Percentiles rank a stretch among this genome's conserved stretches.
These are phyloP conservation scores for Angophora floribunda DNA, from an alignment of 345 rosid genomes.

Conservation along the genomic window DNA sequence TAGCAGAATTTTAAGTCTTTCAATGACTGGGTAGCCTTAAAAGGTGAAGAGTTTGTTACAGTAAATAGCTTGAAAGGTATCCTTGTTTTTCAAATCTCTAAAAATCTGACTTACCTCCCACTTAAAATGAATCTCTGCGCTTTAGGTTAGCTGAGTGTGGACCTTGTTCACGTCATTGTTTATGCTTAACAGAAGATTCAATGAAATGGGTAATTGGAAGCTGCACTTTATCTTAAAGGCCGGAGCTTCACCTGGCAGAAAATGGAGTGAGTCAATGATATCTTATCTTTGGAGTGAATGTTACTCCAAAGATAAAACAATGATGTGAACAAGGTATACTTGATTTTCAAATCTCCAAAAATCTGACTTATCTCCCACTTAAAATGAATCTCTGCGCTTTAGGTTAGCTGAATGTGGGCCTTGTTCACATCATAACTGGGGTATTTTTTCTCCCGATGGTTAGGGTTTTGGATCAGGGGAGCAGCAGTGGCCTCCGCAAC, in stretches of 20 bases:
- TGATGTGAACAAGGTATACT: too few relatives aligned
- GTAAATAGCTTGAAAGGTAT: background rate
- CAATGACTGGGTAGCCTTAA: background rate
- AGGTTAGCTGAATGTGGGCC: too few relatives aligned
- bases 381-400: too few relatives aligned
- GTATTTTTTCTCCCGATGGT: background rate
- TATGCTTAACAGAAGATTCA: background rate
- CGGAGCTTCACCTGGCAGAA: background rate
- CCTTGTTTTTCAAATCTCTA: background rate
- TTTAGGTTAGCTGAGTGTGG: background rate
- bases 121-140: background rate
- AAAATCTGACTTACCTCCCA: background rate
- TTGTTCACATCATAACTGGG: background rate
- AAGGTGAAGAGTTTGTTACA: background rate
- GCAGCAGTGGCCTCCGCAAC: background rate
- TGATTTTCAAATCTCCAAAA: too few relatives aligned
- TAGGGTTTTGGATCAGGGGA: background rate
- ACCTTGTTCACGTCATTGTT: background rate
- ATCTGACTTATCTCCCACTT: too few relatives aligned
- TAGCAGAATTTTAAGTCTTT: background rate
- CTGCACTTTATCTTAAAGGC: background rate
- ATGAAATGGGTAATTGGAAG: background rate
- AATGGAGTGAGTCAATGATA: background rate
- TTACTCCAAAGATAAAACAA: too few relatives aligned
- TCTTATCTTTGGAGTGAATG: background rate